phyloP scores from a whole-genome alignment of 169 alveolate species.

The Plasmodium gonderi region DNA sequence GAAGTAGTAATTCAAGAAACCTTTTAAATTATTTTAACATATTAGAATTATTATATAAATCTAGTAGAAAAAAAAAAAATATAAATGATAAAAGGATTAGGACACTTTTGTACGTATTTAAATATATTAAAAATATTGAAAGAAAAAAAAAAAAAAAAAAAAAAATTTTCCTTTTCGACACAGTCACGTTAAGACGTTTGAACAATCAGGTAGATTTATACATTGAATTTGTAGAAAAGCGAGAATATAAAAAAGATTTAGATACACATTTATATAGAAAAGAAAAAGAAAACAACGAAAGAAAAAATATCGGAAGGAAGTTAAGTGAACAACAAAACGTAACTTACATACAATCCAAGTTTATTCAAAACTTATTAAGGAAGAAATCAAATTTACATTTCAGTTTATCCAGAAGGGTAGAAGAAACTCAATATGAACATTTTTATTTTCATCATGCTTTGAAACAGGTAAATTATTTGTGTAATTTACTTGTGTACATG shows the following conservation, averaged over 20 bases:
- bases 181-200: background rate
- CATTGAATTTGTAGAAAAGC: conserved; percentile 22
- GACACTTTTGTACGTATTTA: conserved; percentile 30
- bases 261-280: background rate
- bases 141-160: conserved; percentile 30
- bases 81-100: conserved; percentile 40
- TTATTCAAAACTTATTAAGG: conserved; percentile 25
- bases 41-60: conserved; percentile 28
- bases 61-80: conserved; percentile 32
- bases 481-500: conserved; percentile 41
- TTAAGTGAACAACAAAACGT: background rate
- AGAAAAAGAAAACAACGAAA: background rate
- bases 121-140: conserved; percentile 38
- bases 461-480: conserved; percentile 32
- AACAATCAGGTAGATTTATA: conserved; percentile 60
- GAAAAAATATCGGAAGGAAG: background rate
- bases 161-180: conserved; percentile 26
- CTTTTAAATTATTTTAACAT: conserved; percentile 24
- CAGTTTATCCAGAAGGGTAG: background rate
- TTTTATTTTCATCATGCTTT: conserved; percentile 36
- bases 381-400: conserved; percentile 23
- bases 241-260: conserved; percentile 50
- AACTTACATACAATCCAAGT: background rate
- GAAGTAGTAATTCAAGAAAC: background rate
- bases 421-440: background rate